Base-by-base conservation (phyloP, 2,329 filamentous ascomycete species). In the Aspergillus proliferans region DNA sequence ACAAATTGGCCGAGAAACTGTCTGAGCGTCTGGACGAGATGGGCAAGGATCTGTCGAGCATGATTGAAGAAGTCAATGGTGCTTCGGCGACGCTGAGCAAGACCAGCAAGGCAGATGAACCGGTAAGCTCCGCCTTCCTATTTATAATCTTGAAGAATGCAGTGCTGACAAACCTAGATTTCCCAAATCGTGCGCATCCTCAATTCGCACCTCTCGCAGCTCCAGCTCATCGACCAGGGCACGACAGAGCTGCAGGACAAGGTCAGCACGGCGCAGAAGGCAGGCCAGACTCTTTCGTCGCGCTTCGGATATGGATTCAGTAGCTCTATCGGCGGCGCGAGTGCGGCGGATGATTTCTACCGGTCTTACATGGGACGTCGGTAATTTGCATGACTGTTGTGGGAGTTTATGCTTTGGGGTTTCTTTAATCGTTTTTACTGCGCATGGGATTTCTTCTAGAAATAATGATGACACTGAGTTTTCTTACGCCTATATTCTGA, bases 11-110 rank as follows among this genome's bases (percentile, higher is more conserved):
- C 1, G 93, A 98, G 77, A 93, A 89, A 70, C 79, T 96, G 56
- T 89, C 89, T 9, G 88, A 95, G 65, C 84, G 88, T 56, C 77
- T 98, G 56, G 91, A 95, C 50, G 90, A 95, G 60, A 94, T 97
- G 83, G 90, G 89, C 64, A 88, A 89, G 66, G 90, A 95, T 65
- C 77, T 98, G 54, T 84, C 83, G 43, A 92, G 89, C 72, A 97
- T 98, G 90, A 95, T 98, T 60, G 91, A 95, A 66, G 93, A 97
- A 71, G 95, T 98, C 66, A 98, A 98, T 67, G 83, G 85, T 58
- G 92, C 94, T 53, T 93, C 88, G n/a, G 81, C 87, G 47, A 89
- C 85, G 21, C 75, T 98, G 57, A 92, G 84, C 78, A 95, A 94
- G 78, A 89, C 87, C 50, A 86, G 81, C 71, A 94, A 94, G 71